Conservation (phyloP, 129 eudicot species). For the Oenanthe sinensis region DNA sequence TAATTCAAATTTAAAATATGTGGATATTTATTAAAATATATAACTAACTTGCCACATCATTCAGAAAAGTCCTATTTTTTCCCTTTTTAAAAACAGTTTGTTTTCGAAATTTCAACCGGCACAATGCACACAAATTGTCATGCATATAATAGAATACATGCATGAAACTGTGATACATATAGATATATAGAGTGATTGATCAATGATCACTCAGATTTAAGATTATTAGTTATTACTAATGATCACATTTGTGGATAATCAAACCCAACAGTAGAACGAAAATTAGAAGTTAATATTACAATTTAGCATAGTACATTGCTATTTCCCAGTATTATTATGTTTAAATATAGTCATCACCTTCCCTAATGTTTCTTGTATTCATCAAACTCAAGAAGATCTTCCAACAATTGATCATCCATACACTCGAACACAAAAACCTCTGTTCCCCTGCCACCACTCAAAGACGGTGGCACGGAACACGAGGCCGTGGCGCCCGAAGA, state of each 20-base stretch:
- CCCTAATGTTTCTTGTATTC: constrained; percentile 1
- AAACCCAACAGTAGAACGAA: background rate
- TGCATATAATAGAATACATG: too few relatives aligned
- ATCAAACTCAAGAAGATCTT: constrained; percentile 43
- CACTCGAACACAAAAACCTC: constrained; percentile 49
- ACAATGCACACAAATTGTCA: background rate
- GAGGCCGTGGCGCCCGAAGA: background rate
- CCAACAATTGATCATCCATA: constrained; percentile 35
- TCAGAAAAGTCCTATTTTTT: too few relatives aligned
- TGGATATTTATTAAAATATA: too few relatives aligned
- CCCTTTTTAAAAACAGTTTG: too few relatives aligned
- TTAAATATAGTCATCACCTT: background rate
- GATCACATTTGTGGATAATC: background rate
- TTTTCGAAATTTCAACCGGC: background rate
- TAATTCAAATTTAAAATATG: too few relatives aligned
- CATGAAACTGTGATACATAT: too few relatives aligned
- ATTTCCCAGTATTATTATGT: background rate
- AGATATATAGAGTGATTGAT: too few relatives aligned
- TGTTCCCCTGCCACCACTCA: constrained; percentile 1
- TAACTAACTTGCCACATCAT: too few relatives aligned
- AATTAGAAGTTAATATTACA: too few relatives aligned
- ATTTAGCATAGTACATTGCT: background rate
- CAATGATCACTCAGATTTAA: too few relatives aligned
- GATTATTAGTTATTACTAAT: background rate
- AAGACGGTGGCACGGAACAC: background rate